Conservation (phyloP, 352 stramenopile genomes). For the Globisporangium lucens region DNA sequence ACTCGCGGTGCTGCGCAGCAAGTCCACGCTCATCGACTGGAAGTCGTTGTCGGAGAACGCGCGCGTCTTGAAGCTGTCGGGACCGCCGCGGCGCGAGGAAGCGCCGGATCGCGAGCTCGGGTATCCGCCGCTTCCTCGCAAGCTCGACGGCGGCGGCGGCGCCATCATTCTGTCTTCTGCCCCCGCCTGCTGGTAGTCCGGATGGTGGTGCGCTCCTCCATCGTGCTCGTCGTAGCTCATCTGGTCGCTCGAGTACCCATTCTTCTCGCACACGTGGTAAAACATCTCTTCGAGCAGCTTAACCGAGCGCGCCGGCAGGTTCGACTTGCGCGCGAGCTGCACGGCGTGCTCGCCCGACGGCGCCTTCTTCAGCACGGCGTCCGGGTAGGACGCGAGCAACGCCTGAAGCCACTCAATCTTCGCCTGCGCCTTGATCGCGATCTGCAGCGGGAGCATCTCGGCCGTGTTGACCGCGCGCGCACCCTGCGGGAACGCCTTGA, state of each 20-base stretch:
- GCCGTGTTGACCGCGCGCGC: slow-evolving; percentile 69
- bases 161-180: slow-evolving; percentile 2
- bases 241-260: slow-evolving; percentile 48
- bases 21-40: slow-evolving; percentile 17
- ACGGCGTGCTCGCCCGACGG: slow-evolving; percentile 74
- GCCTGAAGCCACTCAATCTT: slow-evolving; percentile 87
- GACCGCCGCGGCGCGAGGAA: slow-evolving; percentile 2
- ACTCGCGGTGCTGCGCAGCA: slow-evolving; percentile 5
- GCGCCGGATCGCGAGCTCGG: neutral
- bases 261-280: slow-evolving; percentile 76
- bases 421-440: slow-evolving; percentile 84
- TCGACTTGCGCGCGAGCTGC: slow-evolving; percentile 61
- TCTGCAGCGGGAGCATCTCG: slow-evolving; percentile 85
- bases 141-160: neutral
- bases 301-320: slow-evolving; percentile 53
- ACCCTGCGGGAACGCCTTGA: slow-evolving; percentile 75
- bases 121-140: slow-evolving; percentile 15
- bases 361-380: slow-evolving; percentile 76
- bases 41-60: slow-evolving; percentile 71
- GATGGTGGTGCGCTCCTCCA: neutral
- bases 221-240: slow-evolving; percentile 41
- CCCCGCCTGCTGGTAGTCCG: neutral
- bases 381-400: slow-evolving; percentile 75
- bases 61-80: slow-evolving; percentile 43
- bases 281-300: slow-evolving; percentile 87